phyloP scores from a whole-genome alignment of 2,329 filamentous ascomycete genomes.

The Xylariales sp. region DNA sequence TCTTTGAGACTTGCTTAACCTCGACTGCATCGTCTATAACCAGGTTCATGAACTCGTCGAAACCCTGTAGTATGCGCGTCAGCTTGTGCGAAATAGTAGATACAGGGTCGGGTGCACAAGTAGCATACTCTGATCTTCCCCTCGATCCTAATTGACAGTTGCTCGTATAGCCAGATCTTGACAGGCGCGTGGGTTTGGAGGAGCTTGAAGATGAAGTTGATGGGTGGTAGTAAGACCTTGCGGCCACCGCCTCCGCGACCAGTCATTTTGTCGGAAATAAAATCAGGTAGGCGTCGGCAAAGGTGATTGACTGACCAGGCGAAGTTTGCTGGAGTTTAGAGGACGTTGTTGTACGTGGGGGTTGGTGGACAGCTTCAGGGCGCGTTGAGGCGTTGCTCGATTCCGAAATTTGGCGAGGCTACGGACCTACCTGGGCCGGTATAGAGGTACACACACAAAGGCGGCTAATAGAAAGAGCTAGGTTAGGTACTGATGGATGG shows the following conservation, averaged over 20 bases:
- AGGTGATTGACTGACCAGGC: not conserved
- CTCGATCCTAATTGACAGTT: slow-evolving; percentile 92
- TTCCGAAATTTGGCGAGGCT: slow-evolving; percentile 38
- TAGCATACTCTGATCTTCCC: slow-evolving; percentile 87
- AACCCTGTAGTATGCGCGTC: slow-evolving; percentile 71
- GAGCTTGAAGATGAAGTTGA: slow-evolving; percentile 94
- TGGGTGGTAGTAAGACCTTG: slow-evolving; percentile 70
- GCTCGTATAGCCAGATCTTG: slow-evolving; percentile 97
- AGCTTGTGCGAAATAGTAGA: not conserved
- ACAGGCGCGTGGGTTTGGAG: slow-evolving; percentile 84
- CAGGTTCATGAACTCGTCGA: slow-evolving; percentile 99
- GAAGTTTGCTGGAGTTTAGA: not conserved
- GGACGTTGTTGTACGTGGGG: slow-evolving; percentile 6
- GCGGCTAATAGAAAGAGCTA: too few relatives aligned
- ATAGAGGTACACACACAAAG: too few relatives aligned
- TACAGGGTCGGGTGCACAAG: slow-evolving; percentile 30
- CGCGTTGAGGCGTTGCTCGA: slow-evolving; percentile 12
- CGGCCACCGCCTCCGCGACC: slow-evolving; percentile 70
- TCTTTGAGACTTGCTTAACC: slow-evolving; percentile 86
- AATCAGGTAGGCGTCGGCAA: not conserved
- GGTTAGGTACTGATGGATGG: not conserved
- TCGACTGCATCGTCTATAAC: slow-evolving; percentile 96
- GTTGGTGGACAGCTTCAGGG: slow-evolving; percentile 5
- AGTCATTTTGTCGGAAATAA: slow-evolving; percentile 58
- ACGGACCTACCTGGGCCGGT: not conserved